Conservation (phyloP, 139 green algal species). For the Pseudopediastrum boryanum region DNA sequence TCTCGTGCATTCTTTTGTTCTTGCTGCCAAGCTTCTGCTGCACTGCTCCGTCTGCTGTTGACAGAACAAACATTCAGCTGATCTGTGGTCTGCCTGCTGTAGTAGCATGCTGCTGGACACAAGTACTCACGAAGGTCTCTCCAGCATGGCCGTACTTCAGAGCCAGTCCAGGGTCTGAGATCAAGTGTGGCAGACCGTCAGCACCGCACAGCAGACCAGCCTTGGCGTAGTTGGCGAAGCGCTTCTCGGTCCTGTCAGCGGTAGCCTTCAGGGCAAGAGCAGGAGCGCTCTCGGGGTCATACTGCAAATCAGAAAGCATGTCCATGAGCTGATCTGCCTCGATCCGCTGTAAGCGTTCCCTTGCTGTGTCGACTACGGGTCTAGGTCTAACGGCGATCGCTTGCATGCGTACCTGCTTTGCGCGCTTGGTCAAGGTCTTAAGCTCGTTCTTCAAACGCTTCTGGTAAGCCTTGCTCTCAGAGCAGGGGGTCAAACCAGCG, state of each 20-base stretch:
- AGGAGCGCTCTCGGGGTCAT: conserved; percentile 87
- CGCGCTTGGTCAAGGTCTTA: conserved; percentile 40
- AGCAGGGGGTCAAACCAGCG: conserved; percentile 94
- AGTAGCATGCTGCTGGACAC: background rate
- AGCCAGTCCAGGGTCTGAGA: conserved; percentile 95
- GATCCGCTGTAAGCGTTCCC: too few species aligned
- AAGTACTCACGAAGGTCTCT: conserved; percentile 89
- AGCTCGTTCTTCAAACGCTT: conserved; percentile 95
- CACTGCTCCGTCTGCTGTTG: background rate
- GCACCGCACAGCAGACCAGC: conserved; percentile 95
- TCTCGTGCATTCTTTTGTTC: background rate
- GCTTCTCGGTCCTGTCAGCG: conserved; percentile 92
- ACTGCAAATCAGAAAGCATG: conserved; percentile 81
- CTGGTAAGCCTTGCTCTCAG: conserved; percentile 92
- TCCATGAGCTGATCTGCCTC: too few species aligned
- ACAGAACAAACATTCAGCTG: background rate
- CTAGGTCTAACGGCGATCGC: background rate
- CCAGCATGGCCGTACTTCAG: conserved; percentile 92
- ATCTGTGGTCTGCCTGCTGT: background rate
- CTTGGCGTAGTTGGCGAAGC: conserved; percentile 94
- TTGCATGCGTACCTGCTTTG: conserved; percentile 24
- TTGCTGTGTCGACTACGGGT: background rate
- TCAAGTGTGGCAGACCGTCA: conserved; percentile 98
- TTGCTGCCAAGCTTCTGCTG: background rate
- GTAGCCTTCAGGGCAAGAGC: conserved; percentile 92